These are phyloP conservation scores for Microdochium bolleyi DNA, from an alignment of 2,329 filamentous ascomycete genomes.

Conservation along the genomic window DNA sequence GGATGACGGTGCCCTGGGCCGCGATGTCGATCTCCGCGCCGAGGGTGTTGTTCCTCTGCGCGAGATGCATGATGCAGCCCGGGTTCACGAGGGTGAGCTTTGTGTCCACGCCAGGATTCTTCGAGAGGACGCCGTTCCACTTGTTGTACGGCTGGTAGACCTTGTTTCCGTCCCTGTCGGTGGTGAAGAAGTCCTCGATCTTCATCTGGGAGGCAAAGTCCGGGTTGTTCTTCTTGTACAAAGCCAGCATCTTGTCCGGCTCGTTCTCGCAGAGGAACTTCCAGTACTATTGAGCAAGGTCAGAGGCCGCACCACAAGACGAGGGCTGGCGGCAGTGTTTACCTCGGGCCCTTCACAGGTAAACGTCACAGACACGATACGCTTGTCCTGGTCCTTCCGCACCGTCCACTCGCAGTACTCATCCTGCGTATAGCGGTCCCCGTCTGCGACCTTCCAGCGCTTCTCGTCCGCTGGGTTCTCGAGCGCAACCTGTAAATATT, in stretches of 20 bases:
- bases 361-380: not conserved
- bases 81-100: not conserved
- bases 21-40: not conserved
- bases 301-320: not conserved
- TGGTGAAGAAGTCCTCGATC: not conserved
- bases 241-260: not conserved
- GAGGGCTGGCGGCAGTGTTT: not conserved
- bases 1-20: not conserved
- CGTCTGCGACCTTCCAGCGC: not conserved
- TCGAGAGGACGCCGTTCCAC: not conserved
- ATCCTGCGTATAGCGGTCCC: not conserved
- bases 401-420: not conserved
- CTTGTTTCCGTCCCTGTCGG: not conserved
- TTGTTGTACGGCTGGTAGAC: not conserved
- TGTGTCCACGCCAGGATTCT: not conserved
- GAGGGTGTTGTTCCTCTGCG: not conserved
- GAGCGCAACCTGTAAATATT: not conserved
- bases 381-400: not conserved
- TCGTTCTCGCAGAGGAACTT: not conserved
- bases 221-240: not conserved
- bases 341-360: not conserved
- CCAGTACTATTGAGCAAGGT: not conserved
- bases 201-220: not conserved
- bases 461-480: not conserved
- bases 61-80: not conserved